A percentile compares a stretch with the other conserved stretches of the same genome.
phyloP scores from a whole-genome alignment of 2,329 filamentous ascomycete species.

The Exserohilum turcica region DNA sequence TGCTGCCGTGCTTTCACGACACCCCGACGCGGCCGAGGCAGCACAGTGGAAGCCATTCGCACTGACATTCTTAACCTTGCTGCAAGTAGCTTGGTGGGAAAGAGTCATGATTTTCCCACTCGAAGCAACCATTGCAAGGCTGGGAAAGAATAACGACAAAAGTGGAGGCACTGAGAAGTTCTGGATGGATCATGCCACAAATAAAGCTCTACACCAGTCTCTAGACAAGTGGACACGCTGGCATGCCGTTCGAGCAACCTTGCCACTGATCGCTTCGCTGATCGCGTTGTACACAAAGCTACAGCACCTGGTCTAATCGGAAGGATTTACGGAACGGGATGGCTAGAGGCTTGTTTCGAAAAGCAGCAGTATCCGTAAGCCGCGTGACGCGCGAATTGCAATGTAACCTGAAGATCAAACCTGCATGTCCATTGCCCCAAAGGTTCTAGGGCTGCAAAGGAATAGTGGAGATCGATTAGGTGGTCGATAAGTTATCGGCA shows the following conservation, averaged over 20 bases:
- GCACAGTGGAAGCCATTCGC: constrained; percentile 2
- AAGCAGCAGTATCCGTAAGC: not conserved
- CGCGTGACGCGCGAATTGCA: too few species aligned
- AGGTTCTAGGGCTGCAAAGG: too few species aligned
- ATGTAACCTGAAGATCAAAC: too few species aligned
- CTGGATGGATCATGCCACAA: not conserved
- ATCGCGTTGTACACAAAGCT: not conserved
- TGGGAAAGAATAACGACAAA: not conserved
- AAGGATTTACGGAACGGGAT: not conserved
- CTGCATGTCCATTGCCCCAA: too few species aligned
- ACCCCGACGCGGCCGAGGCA: constrained; percentile 1
- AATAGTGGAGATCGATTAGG: too few species aligned
- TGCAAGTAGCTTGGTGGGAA: constrained; percentile 10
- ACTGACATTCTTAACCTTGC: not conserved
- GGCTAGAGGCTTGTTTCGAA: not conserved
- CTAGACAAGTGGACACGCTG: constrained; percentile 6
- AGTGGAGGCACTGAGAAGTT: not conserved
- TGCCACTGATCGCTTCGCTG: not conserved
- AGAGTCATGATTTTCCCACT: constrained; percentile 9
- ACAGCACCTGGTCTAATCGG: too few species aligned
- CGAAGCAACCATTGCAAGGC: not conserved
- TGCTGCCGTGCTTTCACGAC: constrained; percentile 3
- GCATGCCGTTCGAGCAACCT: constrained; percentile 3
- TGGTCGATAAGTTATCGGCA: too few species aligned
- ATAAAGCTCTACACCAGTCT: not conserved